phyloP scores from a whole-genome alignment of 2,329 filamentous ascomycete species.

The Huntiella savannae region DNA sequence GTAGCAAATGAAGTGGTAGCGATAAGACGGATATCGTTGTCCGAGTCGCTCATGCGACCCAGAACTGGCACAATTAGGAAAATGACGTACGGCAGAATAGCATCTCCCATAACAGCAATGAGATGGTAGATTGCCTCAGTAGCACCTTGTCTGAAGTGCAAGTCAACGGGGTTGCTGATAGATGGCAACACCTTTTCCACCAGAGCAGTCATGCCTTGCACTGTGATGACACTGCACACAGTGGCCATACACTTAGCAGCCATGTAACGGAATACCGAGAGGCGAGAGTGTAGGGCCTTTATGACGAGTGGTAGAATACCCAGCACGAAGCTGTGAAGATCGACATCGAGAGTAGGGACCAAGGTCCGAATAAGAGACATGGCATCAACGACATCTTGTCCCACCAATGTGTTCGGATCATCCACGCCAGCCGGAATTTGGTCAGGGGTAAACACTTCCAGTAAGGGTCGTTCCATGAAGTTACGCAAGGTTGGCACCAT shows the following conservation, averaged over 20 bases:
- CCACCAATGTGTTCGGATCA: constrained; percentile 54
- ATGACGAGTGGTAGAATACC: constrained; percentile 69
- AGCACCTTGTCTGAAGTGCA: constrained; percentile 77
- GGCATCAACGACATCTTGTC: constrained; percentile 85
- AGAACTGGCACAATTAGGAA: constrained; percentile 96
- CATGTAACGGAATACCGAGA: constrained; percentile 89
- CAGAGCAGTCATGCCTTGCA: constrained; percentile 87
- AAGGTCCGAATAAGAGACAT: constrained; percentile 84
- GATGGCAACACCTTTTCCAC: constrained; percentile 84
- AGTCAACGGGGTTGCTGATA: constrained; percentile 76
- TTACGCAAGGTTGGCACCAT: constrained; percentile 64
- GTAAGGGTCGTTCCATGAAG: constrained; percentile 67
- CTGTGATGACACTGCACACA: constrained; percentile 87
- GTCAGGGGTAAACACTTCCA: constrained; percentile 46
- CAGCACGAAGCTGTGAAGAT: constrained; percentile 63
- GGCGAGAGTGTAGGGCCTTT: constrained; percentile 66
- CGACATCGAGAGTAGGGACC: constrained; percentile 66
- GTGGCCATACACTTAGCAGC: constrained; percentile 95
- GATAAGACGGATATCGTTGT: constrained; percentile 83
- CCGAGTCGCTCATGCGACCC: constrained; percentile 94
- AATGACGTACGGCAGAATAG: constrained; percentile 90
- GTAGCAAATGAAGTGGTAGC: constrained; percentile 96
- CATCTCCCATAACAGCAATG: constrained; percentile 95
- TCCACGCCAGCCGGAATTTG: constrained; percentile 54
- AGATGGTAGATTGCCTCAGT: constrained; percentile 93